Conservation (phyloP, 2,329 filamentous ascomycete species). For the Neospermospora avenae region DNA sequence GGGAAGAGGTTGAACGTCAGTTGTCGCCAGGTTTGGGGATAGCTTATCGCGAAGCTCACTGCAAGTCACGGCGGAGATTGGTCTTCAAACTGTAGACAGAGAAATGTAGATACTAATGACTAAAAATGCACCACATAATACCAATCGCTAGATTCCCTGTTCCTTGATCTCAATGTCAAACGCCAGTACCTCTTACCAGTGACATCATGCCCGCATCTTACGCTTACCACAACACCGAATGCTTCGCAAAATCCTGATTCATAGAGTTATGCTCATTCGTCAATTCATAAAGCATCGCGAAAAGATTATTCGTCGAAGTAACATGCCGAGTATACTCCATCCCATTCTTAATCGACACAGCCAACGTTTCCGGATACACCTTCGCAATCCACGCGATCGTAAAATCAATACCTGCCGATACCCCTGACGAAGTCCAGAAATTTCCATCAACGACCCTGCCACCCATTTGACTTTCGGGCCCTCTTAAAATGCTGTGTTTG, state of each 20-base stretch:
- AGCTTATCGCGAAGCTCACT: background rate
- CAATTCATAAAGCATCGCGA: slow-evolving; percentile 12
- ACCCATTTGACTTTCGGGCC: background rate
- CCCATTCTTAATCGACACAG: background rate
- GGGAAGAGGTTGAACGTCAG: slow-evolving; percentile 89
- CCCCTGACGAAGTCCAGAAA: slow-evolving; percentile 1
- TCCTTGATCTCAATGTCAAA: background rate
- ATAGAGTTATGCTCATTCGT: background rate
- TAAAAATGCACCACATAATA: background rate
- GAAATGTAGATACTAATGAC: background rate
- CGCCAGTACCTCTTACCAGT: no score
- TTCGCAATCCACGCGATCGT: background rate
- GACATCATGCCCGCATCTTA: background rate
- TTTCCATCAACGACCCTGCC: background rate
- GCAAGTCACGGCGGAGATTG: no score
- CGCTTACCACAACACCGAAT: background rate
- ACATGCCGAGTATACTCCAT: slow-evolving; percentile 8
- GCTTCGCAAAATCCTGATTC: background rate
- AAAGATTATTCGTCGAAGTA: slow-evolving; percentile 13
- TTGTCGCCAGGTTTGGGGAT: slow-evolving; percentile 76
- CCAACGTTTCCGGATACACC: background rate
- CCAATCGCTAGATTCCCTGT: background rate
- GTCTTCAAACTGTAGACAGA: background rate
- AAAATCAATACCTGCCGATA: background rate
- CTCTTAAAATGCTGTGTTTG: background rate